Evolutionary conservation across 1,284 basidiomycete genomes (phyloP).

Genomic region (Fistulinella staudtii): DNA sequence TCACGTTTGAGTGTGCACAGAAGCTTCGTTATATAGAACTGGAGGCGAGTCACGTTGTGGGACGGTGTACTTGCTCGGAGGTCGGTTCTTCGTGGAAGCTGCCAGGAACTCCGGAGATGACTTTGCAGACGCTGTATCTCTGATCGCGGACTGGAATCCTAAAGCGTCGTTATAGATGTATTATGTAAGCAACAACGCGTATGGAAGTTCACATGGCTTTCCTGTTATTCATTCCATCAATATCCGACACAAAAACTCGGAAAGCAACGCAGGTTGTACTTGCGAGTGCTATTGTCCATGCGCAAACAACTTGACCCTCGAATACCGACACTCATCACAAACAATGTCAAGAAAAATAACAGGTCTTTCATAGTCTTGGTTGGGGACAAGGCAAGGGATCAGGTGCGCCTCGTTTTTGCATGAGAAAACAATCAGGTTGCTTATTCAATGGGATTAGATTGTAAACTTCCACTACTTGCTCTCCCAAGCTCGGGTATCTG

Average conservation of each 20-base stretch:
- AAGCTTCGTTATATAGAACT: not conserved
- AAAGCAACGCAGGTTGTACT: too few relatives aligned
- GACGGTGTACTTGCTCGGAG: not conserved
- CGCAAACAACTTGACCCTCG: slow-evolving; percentile 87
- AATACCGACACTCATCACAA: slow-evolving; percentile 89
- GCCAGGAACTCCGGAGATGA: not conserved
- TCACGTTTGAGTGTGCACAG: not conserved
- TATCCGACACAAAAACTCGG: too few relatives aligned
- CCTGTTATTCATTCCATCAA: too few relatives aligned
- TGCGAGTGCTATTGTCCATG: too few relatives aligned
- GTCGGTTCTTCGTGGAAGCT: not conserved
- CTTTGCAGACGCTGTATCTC: not conserved
- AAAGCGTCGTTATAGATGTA: too few relatives aligned
- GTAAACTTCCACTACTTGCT: slow-evolving; percentile 96
- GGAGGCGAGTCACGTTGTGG: not conserved
- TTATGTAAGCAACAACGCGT: too few relatives aligned
- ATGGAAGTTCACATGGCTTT: too few relatives aligned
- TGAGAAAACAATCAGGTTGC: not conserved
- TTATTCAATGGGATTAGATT: slow-evolving; percentile 49
- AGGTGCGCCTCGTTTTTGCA: slow-evolving; percentile 44
- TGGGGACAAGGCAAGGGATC: slow-evolving; percentile 92
- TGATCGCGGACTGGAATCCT: too few relatives aligned
- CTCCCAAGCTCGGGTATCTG: slow-evolving; percentile 86
- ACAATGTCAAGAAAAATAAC: slow-evolving; percentile 91
- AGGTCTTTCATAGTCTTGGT: slow-evolving; percentile 97